These are phyloP conservation scores for Calophaca sinica DNA, from an alignment of 306 rosid genomes.

Conservation along the genomic window DNA sequence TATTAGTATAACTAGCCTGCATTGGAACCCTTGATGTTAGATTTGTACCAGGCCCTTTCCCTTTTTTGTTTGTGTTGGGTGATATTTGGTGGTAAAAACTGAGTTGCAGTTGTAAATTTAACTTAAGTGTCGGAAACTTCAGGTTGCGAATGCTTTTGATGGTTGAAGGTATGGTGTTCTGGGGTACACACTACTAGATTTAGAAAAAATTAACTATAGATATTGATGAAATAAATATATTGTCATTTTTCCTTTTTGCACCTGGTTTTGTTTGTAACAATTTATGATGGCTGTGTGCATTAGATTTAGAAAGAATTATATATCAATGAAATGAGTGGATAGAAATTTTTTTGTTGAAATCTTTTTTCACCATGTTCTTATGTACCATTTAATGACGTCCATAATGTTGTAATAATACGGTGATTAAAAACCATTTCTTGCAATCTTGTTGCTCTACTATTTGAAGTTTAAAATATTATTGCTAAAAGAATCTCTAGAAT, in stretches of 20 bases:
- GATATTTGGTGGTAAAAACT: slow-evolving; percentile 5
- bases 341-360: background rate
- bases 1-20: slow-evolving; percentile 19
- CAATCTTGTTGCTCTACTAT: background rate
- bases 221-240: background rate
- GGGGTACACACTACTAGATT: background rate
- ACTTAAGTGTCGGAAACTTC: background rate
- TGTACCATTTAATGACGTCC: background rate
- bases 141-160: background rate
- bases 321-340: background rate
- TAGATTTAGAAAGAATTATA: background rate
- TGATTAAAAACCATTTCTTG: slow-evolving; percentile 6
- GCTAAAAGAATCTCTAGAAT: background rate
- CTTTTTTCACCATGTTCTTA: background rate
- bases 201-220: background rate
- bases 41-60: background rate
- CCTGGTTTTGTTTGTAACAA: background rate
- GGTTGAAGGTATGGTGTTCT: background rate
- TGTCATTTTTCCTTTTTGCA: no score
- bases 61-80: background rate
- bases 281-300: background rate
- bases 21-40: slow-evolving; percentile 7
- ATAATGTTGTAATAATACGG: background rate
- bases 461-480: background rate
- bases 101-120: background rate